Base-by-base conservation (phyloP, 345 rosid species). In the Anastatica hierochuntica region DNA sequence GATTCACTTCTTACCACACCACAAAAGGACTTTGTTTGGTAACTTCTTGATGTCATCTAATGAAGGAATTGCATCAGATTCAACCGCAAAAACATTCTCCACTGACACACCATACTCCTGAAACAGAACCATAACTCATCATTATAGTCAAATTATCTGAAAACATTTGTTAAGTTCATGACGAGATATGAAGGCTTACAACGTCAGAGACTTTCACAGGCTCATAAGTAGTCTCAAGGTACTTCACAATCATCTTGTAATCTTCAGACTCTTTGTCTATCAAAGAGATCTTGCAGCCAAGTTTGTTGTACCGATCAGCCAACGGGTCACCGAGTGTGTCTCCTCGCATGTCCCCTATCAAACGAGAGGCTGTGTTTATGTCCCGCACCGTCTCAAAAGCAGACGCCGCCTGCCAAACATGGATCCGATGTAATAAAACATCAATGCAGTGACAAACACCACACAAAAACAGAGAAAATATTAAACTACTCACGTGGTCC, bases 311-410 rank as follows among this genome's bases (percentile, higher is more conserved):
- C 13, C 80, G 29, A 21, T 79, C 81, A 3, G 84, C 77, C 56
- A 86, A 40, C 1, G 89, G 95, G 44, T 84, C 92, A 23, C 82
- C 98, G 0, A 86, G 67, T 1, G 95, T 80, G 18, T 76, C 76
- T 30, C 81, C 79, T 8, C 80, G 54, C 80, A 79, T 76, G 26
- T 90, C 87, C 15, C 84, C 92, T 12, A 90, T 66, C 5, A 86
- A 63, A 49, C 74, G 87, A 0, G 96, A 90, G 9, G 96, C 92
- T 43, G 63, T 76, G 29, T 58, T 83, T 36, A 82, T 79, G 50
- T 82, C 89, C 16, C 82, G 68, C 4, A 84, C 75, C 1, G 76
- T 75, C 80, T 87, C 92, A 11, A 76, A 76, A 31, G 81, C 60
- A 11, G 85, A 69, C 0, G 85, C 88, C 3, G 74, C 94, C 87